Evolutionary conservation across 306 rosid genomes (phyloP).

Genomic region (Delonix regia): DNA sequence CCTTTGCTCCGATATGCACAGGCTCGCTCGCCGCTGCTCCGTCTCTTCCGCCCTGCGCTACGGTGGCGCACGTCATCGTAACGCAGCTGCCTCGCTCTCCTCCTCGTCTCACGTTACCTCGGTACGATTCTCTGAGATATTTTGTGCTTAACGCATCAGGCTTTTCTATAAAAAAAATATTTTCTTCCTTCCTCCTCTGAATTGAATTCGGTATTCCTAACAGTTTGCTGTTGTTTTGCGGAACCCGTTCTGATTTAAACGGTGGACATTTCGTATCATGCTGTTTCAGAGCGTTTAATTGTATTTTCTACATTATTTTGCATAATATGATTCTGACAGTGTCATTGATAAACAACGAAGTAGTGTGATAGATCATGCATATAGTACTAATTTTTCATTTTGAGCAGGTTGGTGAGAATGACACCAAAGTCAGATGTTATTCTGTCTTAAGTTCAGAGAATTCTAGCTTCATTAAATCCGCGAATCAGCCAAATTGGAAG

Average conservation of each 20-base stretch:
- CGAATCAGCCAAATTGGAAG: slow-evolving; percentile 37
- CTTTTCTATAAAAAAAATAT: too few relatives aligned
- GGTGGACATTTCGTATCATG: background rate
- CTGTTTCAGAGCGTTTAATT: background rate
- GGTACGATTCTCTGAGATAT: background rate
- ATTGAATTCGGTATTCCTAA: background rate
- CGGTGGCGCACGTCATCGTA: slow-evolving; percentile 49
- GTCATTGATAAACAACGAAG: background rate
- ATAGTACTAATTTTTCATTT: background rate
- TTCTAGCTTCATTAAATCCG: slow-evolving; percentile 30
- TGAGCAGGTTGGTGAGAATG: slow-evolving; percentile 59
- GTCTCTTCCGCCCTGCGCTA: slow-evolving; percentile 59
- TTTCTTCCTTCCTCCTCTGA: background rate
- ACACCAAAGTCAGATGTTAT: slow-evolving; percentile 56
- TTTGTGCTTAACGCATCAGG: background rate
- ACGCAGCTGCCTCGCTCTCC: slow-evolving; percentile 47
- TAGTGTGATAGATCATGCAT: slow-evolving; percentile 13
- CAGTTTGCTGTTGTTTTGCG: background rate
- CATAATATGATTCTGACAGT: background rate
- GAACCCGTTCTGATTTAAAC: background rate
- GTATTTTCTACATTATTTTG: background rate
- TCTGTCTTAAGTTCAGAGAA: slow-evolving; percentile 53
- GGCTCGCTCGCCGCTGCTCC: slow-evolving; percentile 66
- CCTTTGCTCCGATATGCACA: slow-evolving; percentile 52
- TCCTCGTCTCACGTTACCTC: slow-evolving; percentile 30